phyloP scores from a whole-genome alignment of 345 rosid species.

The Syzygium jambos region DNA sequence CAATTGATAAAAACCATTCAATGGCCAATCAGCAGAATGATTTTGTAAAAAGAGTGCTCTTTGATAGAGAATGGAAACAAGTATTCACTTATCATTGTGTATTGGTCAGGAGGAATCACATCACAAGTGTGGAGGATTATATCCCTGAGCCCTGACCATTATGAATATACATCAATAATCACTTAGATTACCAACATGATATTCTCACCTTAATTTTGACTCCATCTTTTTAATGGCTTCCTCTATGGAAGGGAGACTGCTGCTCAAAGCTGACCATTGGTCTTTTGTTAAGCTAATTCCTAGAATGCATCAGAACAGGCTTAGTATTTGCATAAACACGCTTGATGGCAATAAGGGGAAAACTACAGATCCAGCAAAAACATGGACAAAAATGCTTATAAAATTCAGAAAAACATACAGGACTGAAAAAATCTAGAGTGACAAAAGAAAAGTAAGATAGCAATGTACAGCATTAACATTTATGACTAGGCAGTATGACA shows the following conservation, averaged over 20 bases:
- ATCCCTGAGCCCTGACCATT: not conserved
- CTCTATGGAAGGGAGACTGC: constrained; percentile 43
- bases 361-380: not conserved
- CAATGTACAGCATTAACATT: not conserved
- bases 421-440: not conserved
- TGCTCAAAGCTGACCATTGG: constrained; percentile 50
- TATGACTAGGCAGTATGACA: not conserved
- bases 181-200: not conserved
- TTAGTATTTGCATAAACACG: not conserved
- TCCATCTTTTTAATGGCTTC: constrained; percentile 43
- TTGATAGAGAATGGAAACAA: not conserved
- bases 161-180: not conserved
- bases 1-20: not conserved
- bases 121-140: not conserved
- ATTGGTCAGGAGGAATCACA: not conserved
- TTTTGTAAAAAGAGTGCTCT: not conserved
- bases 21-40: not conserved
- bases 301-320: constrained; percentile 15
- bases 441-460: not conserved
- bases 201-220: constrained; percentile 44
- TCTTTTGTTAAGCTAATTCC: constrained; percentile 47
- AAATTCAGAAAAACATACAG: not conserved
- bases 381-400: not conserved
- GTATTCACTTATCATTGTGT: not conserved
- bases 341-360: not conserved